Evolutionary conservation across 805 yeast genomes (phyloP).

Genomic region (Pichia kluyveri): DNA sequence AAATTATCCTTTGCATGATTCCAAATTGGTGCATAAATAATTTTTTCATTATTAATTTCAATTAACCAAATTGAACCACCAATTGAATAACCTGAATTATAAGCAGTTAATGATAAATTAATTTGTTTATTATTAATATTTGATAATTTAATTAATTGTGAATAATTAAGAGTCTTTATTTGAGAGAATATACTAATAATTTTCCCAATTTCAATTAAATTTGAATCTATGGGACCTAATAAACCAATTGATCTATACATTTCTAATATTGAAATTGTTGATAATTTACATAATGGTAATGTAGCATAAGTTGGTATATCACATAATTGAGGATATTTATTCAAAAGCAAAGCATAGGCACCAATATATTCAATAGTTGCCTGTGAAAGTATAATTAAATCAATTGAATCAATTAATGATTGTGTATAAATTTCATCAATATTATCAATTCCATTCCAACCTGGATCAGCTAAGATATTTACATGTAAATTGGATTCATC

Average conservation of each 20-base stretch:
- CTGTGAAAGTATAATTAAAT: constrained; percentile 76
- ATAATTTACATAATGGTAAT: constrained; percentile 80
- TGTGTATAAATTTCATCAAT: constrained; percentile 3
- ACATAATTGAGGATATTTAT: constrained; percentile 48
- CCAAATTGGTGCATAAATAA: constrained; percentile 91
- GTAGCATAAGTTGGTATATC: constrained; percentile 78
- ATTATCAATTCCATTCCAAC: constrained; percentile 51
- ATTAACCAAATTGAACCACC: constrained; percentile 92
- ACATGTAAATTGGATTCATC: constrained; percentile 13
- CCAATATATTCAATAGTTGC: constrained; percentile 74
- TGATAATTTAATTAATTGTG: constrained; percentile 51
- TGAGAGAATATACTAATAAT: constrained; percentile 75
- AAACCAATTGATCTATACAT: constrained; percentile 64
- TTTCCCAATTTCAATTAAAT: constrained; percentile 56
- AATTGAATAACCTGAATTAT: constrained; percentile 83
- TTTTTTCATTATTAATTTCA: constrained; percentile 54
- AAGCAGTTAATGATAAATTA: constrained; percentile 65
- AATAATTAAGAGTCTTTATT: constrained; percentile 60
- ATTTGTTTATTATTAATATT: constrained; percentile 40
- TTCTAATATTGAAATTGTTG: constrained; percentile 80
- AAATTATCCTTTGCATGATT: constrained; percentile 87
- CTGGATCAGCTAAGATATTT: constrained; percentile 60
- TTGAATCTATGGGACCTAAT: constrained; percentile 58
- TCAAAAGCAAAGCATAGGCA: constrained; percentile 62
- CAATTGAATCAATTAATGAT: constrained; percentile 29